These are phyloP conservation scores for Suillus bovinus DNA, from an alignment of 768 basidiomycete species.

Conservation along the genomic window DNA sequence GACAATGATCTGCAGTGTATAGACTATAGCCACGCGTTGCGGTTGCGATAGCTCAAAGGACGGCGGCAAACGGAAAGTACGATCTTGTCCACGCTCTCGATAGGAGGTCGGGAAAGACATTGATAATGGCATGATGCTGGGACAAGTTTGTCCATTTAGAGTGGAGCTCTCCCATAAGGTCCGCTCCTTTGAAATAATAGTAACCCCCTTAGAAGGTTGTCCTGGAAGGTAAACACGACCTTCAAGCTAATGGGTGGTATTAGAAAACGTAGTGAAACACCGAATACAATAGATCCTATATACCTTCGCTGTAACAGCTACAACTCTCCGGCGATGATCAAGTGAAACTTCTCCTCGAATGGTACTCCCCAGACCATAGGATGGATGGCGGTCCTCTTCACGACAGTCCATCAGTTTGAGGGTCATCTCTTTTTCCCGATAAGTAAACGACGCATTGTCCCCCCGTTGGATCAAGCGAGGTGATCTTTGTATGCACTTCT, in stretches of 20 bases:
- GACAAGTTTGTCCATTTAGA: constrained; percentile 20
- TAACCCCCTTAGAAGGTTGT: constrained; percentile 10
- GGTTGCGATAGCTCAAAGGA: constrained; percentile 30
- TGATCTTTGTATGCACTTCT: constrained; percentile 53
- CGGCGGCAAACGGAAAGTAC: constrained; percentile 28
- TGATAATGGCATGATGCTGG: constrained; percentile 30
- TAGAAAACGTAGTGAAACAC: not conserved
- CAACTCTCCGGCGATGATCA: constrained; percentile 23
- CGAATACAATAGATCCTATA: constrained; percentile 1
- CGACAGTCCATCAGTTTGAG: constrained; percentile 32
- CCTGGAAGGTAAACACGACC: constrained; percentile 24
- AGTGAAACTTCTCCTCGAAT: constrained; percentile 32
- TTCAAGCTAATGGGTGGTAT: constrained; percentile 22
- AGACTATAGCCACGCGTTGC: constrained; percentile 23
- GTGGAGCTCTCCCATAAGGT: constrained; percentile 23
- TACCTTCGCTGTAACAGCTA: constrained; percentile 31
- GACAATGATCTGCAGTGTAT: constrained; percentile 28
- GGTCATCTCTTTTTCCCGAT: constrained; percentile 31
- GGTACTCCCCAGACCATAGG: constrained; percentile 31
- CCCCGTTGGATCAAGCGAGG: constrained; percentile 22
- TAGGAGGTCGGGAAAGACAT: constrained; percentile 31
- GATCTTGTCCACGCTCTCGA: constrained; percentile 22
- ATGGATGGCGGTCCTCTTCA: constrained; percentile 29
- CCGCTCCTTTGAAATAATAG: constrained; percentile 27
- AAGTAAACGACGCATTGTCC: constrained; percentile 30